Conservation (phyloP, 1,284 basidiomycete species). For the Malassezia sp. region DNA sequence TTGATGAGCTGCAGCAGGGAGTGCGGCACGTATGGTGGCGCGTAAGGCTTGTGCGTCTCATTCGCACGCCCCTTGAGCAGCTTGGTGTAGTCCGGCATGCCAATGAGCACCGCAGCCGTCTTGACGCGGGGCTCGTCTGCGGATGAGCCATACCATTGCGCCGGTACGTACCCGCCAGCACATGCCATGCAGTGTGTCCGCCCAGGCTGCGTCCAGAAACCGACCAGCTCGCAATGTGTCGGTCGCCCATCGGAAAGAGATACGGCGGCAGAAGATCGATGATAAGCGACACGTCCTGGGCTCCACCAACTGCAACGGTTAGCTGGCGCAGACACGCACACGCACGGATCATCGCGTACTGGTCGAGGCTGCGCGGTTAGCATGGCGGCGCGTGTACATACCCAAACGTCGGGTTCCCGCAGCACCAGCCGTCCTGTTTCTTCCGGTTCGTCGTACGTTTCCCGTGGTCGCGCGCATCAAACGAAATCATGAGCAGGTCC, state of each 20-base stretch:
- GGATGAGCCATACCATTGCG: background rate
- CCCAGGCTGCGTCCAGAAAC: conserved; percentile 63
- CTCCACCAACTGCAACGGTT: conserved; percentile 52
- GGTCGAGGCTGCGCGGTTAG: conserved; percentile 28
- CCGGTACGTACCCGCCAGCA: conserved; percentile 48
- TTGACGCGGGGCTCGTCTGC: conserved; percentile 56
- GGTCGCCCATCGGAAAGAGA: conserved; percentile 62
- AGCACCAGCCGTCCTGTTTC: conserved; percentile 40
- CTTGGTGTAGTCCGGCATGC: conserved; percentile 59
- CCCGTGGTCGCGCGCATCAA: conserved; percentile 47
- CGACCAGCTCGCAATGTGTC: conserved; percentile 59
- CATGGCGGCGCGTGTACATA: background rate
- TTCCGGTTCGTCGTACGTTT: conserved; percentile 31
- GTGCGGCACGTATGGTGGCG: conserved; percentile 17
- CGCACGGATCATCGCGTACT: conserved; percentile 53
- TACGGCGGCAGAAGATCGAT: conserved; percentile 68
- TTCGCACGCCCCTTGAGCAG: conserved; percentile 16
- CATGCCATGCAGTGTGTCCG: conserved; percentile 65
- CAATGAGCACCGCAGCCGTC: conserved; percentile 60
- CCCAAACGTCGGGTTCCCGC: conserved; percentile 30
- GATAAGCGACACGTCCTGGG: conserved; percentile 64
- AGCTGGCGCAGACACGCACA: background rate
- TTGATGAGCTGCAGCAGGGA: conserved; percentile 16
- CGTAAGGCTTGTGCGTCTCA: conserved; percentile 14
- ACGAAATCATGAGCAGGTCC: conserved; percentile 32